Evolutionary conservation across 805 yeast species (phyloP), one percentile per base, ranked within the genome.

Genomic region (Candida bentonensis): DNA sequence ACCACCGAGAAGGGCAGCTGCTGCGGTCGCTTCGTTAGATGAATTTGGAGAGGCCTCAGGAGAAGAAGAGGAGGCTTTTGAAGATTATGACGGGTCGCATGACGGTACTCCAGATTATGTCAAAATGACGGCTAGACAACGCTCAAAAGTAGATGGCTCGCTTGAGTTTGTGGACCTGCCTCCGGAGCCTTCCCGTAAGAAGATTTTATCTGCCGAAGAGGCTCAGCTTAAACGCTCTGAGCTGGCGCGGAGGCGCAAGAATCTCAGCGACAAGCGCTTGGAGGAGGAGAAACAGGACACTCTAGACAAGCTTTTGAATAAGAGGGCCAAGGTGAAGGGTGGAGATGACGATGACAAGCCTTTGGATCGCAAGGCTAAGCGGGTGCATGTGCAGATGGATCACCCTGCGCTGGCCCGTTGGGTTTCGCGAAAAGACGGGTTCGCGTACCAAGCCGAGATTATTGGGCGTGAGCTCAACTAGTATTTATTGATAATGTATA

Each of bases 241-340:
- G 59, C 79, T 76, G 54, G 89, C 96, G 0, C 73, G 97, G 54
- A 77, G 87, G 60, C 71, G 98, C 51, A 83, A 82, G 60, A 88
- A 89, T 57, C 72, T 86, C 54, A 78, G 80, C 52, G 87, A 80
- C 54, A 80, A 81, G 63, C 77, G 81, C 50, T 64, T 85, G 34
- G 96, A 88, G 56, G 96, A 85, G 60, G 97, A 92, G 61, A 92
- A 92, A 59, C 75, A 79, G 56, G 96, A 89, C 51, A 88, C 96
- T 0, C 70, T 89, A 51, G 89, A 89, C 60, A 85, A 84, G 59
- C 66, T 89, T 50, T 67, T 89, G 50, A 80, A 84, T 62, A 78
- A 88, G 60, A 72, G 95, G 50, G 95, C 96, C 17, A n/a, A n/a
- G n/a, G 17, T n/a, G 7, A 30, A 30, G 36, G 17, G 11, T n/a